phyloP scores from a whole-genome alignment of 805 yeast genomes.

The Tetrapisispora pingtungensis region DNA sequence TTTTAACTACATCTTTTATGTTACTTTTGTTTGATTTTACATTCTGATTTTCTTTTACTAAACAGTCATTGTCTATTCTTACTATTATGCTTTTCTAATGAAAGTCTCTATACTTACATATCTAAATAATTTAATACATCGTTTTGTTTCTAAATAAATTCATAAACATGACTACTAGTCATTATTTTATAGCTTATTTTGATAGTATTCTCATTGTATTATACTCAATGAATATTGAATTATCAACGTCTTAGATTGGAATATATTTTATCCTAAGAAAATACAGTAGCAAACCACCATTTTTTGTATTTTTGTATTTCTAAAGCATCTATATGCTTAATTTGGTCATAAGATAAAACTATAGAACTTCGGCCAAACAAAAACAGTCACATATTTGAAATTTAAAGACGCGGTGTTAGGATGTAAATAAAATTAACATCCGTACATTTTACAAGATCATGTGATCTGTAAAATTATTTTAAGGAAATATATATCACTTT shows the following conservation, averaged over 20 bases:
- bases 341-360: no score
- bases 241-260: no score
- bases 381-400: constrained; percentile 1
- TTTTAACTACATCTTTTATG: background rate
- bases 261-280: no score
- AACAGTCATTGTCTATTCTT: background rate
- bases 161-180: no score
- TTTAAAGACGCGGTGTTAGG: background rate
- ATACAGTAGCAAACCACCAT: no score
- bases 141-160: background rate
- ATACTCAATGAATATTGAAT: no score
- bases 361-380: no score
- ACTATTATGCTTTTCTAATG: background rate
- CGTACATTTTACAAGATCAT: background rate
- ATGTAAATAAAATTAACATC: background rate
- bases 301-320: no score
- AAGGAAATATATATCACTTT: background rate
- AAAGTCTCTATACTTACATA: background rate
- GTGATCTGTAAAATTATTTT: background rate
- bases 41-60: background rate
- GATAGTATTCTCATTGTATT: no score
- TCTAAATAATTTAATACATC: constrained; percentile 1
- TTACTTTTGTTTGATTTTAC: background rate
- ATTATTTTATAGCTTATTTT: no score
- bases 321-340: no score